Evolutionary conservation across 441 rosid genomes (phyloP), one percentile per base, ranked within the genome.

Genomic region (Geranium incanum): DNA sequence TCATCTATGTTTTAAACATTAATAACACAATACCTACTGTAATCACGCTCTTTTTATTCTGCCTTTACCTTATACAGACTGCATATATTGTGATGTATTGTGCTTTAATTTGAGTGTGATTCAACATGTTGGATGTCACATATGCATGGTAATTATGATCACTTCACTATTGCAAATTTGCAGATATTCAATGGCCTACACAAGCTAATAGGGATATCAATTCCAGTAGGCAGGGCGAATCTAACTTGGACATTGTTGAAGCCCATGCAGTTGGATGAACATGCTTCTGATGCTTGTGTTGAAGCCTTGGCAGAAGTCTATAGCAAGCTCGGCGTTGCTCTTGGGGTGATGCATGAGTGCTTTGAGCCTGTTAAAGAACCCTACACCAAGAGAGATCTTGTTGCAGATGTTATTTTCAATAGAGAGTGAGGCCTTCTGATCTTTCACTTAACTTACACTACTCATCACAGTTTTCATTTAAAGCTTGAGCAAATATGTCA

Each of bases 331-430:
- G 83, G 69, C 76, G 76, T 91, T 71, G 95, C 97, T 11, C 83
- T 88, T 74, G 84, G 76, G 13, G 87, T 91, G 70, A 85, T 93
- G 92, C 98, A 88, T 33, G 96, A 93, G 78, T 88, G 95, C 77
- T 93, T 93, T 19, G 89, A 93, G 81, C 85, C 85, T 15, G 80
- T 91, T 21, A 75, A 82, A 78, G 95, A 87, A 63, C 77, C 86
- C 81, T 69, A 11, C 65, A 82, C 83, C 6, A 69, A 75, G 67
- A 80, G 93, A 73, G 97, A 93, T 83, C 78, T 89, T 70, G 79
- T 83, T 69, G 84, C 81, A 78, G 89, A 88, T 82, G 86, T 93
- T 75, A 84, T 93, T 72, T 91, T 87, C 81, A 81, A 84, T 79
- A 78, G 80, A 84, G 71, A 86, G 98, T 88, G 71, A 77, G 89